These are phyloP conservation scores for Exophiala bonariae DNA, from an alignment of 2,329 filamentous ascomycete genomes.

Conservation along the genomic window DNA sequence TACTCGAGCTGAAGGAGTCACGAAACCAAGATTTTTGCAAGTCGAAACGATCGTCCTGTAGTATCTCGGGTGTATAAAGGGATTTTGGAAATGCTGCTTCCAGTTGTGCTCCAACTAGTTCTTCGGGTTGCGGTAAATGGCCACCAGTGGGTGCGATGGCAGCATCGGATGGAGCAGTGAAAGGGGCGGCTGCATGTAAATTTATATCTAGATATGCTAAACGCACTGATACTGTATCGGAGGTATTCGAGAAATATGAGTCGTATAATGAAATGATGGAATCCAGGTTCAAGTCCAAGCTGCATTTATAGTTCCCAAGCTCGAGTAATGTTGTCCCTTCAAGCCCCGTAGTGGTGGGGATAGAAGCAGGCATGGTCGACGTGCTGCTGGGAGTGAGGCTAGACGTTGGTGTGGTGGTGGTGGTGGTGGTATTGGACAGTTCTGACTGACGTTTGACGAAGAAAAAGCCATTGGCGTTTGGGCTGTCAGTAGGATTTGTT, in stretches of 20 bases:
- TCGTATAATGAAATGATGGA: conserved; percentile 51
- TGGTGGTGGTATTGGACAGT: not conserved
- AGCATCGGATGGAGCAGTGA: conserved; percentile 41
- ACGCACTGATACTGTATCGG: conserved; percentile 56
- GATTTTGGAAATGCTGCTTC: conserved; percentile 37
- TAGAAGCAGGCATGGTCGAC: conserved; percentile 13
- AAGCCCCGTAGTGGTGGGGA: conserved; percentile 25
- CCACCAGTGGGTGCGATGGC: conserved; percentile 41
- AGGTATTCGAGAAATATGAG: conserved; percentile 55
- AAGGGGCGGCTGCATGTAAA: conserved; percentile 56
- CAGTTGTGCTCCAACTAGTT: conserved; percentile 51
- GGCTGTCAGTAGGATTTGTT: not conserved
- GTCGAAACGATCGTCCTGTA: conserved; percentile 54
- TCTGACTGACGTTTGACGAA: conserved; percentile 10
- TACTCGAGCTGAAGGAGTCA: conserved; percentile 9
- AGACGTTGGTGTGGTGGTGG: conserved; percentile 2
- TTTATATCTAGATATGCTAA: conserved; percentile 58
- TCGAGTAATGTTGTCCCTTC: conserved; percentile 31
- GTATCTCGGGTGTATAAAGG: conserved; percentile 54
- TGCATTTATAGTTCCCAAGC: conserved; percentile 58
- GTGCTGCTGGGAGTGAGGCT: conserved; percentile 2
- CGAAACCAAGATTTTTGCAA: conserved; percentile 59
- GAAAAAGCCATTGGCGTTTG: not conserved
- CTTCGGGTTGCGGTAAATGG: conserved; percentile 45
- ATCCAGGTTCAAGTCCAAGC: conserved; percentile 51